A percentile compares a stretch with the other conserved stretches of the same genome.
Evolutionary conservation across 1,284 basidiomycete genomes (phyloP).

Genomic region (Macrocybe sp.): DNA sequence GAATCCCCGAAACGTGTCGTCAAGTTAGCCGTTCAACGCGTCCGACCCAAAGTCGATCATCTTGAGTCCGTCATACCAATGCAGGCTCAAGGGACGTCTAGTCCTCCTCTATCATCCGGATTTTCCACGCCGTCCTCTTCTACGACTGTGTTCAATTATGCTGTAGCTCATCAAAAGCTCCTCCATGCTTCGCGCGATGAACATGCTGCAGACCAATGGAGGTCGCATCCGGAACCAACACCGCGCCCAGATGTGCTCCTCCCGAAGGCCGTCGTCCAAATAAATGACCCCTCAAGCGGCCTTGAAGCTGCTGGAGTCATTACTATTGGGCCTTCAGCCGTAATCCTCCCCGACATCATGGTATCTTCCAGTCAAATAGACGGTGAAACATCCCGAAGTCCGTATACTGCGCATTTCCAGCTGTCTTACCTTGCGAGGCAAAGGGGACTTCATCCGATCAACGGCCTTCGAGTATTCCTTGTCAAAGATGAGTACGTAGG

Average conservation of each 20-base stretch:
- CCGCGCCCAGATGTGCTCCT: too few relatives aligned
- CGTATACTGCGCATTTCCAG: slow-evolving; percentile 48
- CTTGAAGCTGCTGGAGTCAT: slow-evolving; percentile 26
- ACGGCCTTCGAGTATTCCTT: slow-evolving; percentile 60
- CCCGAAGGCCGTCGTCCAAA: too few relatives aligned
- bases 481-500: slow-evolving; percentile 45
- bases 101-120: slow-evolving; percentile 40
- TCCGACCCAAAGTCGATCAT: slow-evolving; percentile 35
- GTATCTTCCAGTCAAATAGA: slow-evolving; percentile 18
- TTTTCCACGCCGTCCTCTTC: slow-evolving; percentile 45
- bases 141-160: slow-evolving; percentile 42
- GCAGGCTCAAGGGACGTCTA: slow-evolving; percentile 29
- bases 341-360: slow-evolving; percentile 38
- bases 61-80: slow-evolving; percentile 13
- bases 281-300: too few relatives aligned
- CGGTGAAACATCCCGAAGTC: background rate
- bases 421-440: slow-evolving; percentile 51
- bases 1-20: slow-evolving; percentile 35
- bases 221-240: slow-evolving; percentile 2
- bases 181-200: slow-evolving; percentile 31
- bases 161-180: slow-evolving; percentile 43
- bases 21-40: slow-evolving; percentile 59
- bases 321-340: slow-evolving; percentile 51
- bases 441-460: slow-evolving; percentile 53
- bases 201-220: slow-evolving; percentile 1